A percentile compares a stretch with the other conserved stretches of the same genome.
phyloP scores from a whole-genome alignment of 2,329 filamentous ascomycete genomes.

The Aspergillus fumigatus region DNA sequence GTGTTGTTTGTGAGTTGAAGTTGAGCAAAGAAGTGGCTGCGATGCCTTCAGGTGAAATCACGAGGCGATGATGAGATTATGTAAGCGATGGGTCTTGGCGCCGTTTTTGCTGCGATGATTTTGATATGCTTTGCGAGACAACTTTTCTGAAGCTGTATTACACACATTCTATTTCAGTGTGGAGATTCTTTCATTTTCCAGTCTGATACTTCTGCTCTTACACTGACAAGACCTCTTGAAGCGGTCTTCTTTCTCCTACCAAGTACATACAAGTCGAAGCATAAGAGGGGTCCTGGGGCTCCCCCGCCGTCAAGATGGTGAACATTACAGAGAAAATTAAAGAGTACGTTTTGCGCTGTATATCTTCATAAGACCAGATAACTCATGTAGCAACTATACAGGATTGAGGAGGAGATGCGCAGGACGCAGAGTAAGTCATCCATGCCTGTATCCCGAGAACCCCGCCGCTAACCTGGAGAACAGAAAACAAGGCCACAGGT shows the following conservation, averaged over 20 bases:
- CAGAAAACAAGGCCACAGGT: conserved; percentile 99
- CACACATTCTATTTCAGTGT: not conserved
- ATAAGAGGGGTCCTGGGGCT: conserved; percentile 21
- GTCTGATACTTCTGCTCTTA: not conserved
- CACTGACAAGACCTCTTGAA: not conserved
- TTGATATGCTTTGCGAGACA: conserved; percentile 13
- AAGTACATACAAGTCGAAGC: not conserved
- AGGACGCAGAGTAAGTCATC: conserved; percentile 83
- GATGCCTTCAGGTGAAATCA: conserved; percentile 2
- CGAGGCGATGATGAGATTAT: conserved; percentile 10
- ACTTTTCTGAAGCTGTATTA: not conserved
- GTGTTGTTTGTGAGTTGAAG: not conserved
- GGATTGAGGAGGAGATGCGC: conserved; percentile 99
- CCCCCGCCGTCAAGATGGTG: conserved; percentile 63
- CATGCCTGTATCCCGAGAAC: conserved; percentile 16
- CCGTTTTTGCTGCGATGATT: conserved; percentile 10
- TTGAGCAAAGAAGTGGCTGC: conserved; percentile 4
- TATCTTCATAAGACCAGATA: not conserved
- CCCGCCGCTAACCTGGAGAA: conserved; percentile 32
- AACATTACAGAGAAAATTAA: conserved; percentile 99
- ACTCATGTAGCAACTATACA: conserved; percentile 35
- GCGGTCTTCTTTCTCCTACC: not conserved
- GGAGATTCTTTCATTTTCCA: not conserved
- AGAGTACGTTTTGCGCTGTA: conserved; percentile 59
- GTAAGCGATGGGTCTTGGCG: conserved; percentile 15